These are phyloP conservation scores for Collybia sp. DNA, from an alignment of 768 basidiomycete genomes.

Conservation along the genomic window DNA sequence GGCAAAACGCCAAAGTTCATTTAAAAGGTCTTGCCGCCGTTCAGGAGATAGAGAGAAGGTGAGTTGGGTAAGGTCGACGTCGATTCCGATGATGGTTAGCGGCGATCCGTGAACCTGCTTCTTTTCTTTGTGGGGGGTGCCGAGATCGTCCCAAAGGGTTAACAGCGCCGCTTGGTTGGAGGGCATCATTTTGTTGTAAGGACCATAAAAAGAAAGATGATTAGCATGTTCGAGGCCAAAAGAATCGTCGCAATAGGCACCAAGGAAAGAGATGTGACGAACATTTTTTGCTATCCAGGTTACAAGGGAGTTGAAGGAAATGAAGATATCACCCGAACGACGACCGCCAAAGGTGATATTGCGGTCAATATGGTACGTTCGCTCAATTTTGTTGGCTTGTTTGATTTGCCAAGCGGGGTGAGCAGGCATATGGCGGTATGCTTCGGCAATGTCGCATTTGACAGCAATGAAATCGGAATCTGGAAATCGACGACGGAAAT, in stretches of 20 bases:
- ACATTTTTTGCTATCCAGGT: constrained; percentile 28
- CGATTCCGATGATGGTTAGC: constrained; percentile 34
- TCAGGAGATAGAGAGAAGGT: constrained; percentile 18
- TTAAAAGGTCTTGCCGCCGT: constrained; percentile 1
- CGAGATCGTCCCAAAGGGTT: constrained; percentile 30
- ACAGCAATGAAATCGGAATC: constrained; percentile 11
- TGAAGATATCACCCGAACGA: constrained; percentile 17
- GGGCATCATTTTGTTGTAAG: constrained; percentile 21
- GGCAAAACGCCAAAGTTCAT: background rate
- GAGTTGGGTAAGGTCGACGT: constrained; percentile 25
- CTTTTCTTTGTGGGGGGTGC: constrained; percentile 29
- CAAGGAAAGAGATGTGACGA: constrained; percentile 11
- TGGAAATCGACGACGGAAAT: background rate
- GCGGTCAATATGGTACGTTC: constrained; percentile 13
- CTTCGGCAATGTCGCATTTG: constrained; percentile 33
- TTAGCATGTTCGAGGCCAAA: constrained; percentile 15
- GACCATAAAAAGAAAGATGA: constrained; percentile 19
- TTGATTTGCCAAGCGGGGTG: constrained; percentile 36
- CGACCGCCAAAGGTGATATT: constrained; percentile 18
- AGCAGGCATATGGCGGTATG: constrained; percentile 29
- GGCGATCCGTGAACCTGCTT: constrained; percentile 32
- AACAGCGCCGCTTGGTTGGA: constrained; percentile 26
- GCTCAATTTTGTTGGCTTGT: constrained; percentile 25
- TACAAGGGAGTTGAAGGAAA: constrained; percentile 24
- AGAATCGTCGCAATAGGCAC: constrained; percentile 29